phyloP scores from a whole-genome alignment of 164 flowering plant genomes.

The Vitis riparia region DNA sequence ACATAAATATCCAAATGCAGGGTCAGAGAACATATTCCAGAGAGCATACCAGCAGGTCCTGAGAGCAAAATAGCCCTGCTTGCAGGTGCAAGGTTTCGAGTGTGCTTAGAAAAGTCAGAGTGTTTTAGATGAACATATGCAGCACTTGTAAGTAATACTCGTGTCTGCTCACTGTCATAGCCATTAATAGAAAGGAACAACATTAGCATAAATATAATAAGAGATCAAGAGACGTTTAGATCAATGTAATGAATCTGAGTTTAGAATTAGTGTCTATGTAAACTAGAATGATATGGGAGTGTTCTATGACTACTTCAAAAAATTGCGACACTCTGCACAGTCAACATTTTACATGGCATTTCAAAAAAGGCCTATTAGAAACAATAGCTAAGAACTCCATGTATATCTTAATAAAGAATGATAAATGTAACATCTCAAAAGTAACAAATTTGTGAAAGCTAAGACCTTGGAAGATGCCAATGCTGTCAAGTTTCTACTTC shows the following conservation, averaged over 20 bases:
- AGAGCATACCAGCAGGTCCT: constrained; percentile 61
- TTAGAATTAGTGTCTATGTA: too few species aligned
- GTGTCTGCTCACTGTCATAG: constrained; percentile 54
- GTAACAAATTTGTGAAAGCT: too few species aligned
- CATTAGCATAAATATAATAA: too few species aligned
- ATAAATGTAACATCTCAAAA: too few species aligned
- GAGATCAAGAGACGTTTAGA: neutral
- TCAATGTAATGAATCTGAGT: too few species aligned
- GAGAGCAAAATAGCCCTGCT: constrained; percentile 70
- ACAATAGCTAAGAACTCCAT: too few species aligned
- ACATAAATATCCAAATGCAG: neutral
- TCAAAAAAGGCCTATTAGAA: too few species aligned
- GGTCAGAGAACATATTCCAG: neutral
- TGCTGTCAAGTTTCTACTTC: neutral
- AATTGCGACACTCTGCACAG: neutral
- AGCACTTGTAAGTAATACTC: constrained; percentile 56
- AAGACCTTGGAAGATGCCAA: neutral
- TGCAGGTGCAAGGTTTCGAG: constrained; percentile 70
- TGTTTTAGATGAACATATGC: constrained; percentile 70
- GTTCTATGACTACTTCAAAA: too few species aligned
- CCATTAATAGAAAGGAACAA: neutral
- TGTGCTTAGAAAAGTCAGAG: constrained; percentile 54
- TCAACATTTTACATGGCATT: too few species aligned
- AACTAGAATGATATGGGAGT: too few species aligned
- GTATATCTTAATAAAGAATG: too few species aligned